Conservation (phyloP, 1,284 basidiomycete genomes). For the Papiliotrema fonsecae region DNA sequence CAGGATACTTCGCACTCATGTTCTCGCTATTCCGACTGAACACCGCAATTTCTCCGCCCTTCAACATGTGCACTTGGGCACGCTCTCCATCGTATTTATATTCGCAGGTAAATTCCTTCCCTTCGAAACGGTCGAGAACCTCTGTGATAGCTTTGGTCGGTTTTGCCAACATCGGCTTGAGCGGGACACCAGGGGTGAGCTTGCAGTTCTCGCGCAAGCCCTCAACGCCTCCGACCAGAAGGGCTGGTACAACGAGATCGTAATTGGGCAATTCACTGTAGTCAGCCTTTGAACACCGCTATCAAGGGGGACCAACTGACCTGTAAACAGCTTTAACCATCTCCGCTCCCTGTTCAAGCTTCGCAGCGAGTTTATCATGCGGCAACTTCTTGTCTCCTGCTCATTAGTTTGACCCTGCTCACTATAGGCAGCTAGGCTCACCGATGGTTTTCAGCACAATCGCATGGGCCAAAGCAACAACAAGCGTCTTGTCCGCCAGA, state of each 20-base stretch:
- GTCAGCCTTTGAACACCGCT: neutral
- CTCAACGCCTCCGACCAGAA: conserved; percentile 74
- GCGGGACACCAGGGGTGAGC: conserved; percentile 88
- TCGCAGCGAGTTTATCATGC: conserved; percentile 65
- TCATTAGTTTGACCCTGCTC: conserved; percentile 5
- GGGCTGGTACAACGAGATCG: conserved; percentile 86
- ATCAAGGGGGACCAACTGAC: conserved; percentile 47
- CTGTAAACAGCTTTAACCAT: conserved; percentile 89
- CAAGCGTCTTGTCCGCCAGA: conserved; percentile 87
- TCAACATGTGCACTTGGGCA: conserved; percentile 82
- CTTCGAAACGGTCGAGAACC: conserved; percentile 94
- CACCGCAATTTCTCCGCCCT: conserved; percentile 73
- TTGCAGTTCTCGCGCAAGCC: conserved; percentile 72
- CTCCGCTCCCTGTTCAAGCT: conserved; percentile 73
- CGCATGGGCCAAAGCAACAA: conserved; percentile 83
- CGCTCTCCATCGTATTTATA: conserved; percentile 99
- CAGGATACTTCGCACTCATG: conserved; percentile 99
- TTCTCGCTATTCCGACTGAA: conserved; percentile 98
- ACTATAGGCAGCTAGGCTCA: conserved; percentile 38
- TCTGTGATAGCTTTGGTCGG: conserved; percentile 99
- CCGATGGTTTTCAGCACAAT: conserved; percentile 72
- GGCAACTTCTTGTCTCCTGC: conserved; percentile 67
- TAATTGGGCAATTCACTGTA: conserved; percentile 87
- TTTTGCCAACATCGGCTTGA: conserved; percentile 99
- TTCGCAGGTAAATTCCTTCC: conserved; percentile 94